Evolutionary conservation across 176 grass and related monocot genomes (phyloP).

Genomic region (Oryza glaberrima): DNA sequence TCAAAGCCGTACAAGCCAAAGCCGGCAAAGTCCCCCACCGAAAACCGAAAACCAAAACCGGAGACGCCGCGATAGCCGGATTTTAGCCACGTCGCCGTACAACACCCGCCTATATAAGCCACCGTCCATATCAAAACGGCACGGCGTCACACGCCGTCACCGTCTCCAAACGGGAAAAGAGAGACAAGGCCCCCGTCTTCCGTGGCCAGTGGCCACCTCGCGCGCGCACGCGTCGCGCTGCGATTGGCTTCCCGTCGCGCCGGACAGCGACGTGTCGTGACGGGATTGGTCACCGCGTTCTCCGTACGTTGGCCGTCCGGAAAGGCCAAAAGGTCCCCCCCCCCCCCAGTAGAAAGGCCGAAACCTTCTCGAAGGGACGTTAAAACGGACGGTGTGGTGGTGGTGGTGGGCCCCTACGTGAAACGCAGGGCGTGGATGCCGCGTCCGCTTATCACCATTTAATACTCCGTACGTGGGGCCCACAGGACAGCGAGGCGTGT

Average conservation of each 20-base stretch:
- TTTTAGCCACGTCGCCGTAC: neutral
- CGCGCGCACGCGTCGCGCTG: fast-evolving
- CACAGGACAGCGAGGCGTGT: neutral
- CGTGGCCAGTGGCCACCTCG: neutral
- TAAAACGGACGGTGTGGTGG: neutral
- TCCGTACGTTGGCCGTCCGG: conserved; percentile 1
- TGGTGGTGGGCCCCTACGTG: neutral
- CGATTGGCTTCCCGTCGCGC: neutral
- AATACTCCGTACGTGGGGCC: neutral
- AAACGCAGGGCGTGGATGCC: neutral
- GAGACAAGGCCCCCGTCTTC: neutral
- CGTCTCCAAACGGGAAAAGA: neutral
- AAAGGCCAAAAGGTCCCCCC: conserved; percentile 9
- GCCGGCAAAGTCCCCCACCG: neutral
- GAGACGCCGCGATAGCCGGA: conserved; percentile 7
- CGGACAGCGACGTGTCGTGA: neutral
- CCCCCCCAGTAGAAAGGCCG: neutral
- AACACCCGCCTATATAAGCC: conserved; percentile 16
- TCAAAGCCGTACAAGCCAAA: conserved; percentile 3
- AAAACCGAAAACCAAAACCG: conserved; percentile 10
- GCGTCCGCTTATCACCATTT: conserved; percentile 31
- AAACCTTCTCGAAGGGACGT: conserved; percentile 19
- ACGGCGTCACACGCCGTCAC: neutral
- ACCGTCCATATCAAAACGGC: conserved; percentile 31
- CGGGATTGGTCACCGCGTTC: neutral